Base-by-base conservation (phyloP, 2,329 filamentous ascomycete genomes). In the Anthostomella pinea region DNA sequence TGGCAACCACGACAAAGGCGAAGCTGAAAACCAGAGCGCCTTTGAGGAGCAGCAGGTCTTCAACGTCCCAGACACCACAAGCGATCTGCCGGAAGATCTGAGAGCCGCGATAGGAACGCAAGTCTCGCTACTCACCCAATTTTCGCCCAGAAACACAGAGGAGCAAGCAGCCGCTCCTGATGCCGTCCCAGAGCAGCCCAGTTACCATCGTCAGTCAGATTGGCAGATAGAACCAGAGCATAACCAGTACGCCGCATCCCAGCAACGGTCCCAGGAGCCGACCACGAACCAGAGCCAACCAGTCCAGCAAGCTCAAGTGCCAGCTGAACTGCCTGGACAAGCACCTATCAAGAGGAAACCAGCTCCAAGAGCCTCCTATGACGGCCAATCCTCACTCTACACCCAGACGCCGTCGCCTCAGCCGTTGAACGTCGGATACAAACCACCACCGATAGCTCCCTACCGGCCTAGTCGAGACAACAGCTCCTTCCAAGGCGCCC, bases 71-170 rank as follows among this genome's bases (percentile, higher is more conserved):
- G 34, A 46, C 10, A 30, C 42, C 7, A 28, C 48, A 10, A 29
- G 37, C 15, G 22, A 47, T n/a, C 38, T 54, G 13, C 47, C 52
- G 5, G 39, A 44, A 20, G 36, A 51, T 35, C 49, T 55, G 18
- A 46, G 46, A 22, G 41, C 49, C 9, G 53, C 52, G 10, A 16
- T 54, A 23, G 51, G 49, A 11, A 52, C 44, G 30, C 52, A 52
- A 16, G 34, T 49, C 10, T 34, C 39, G 8, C 28, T 53, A 10
- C 49, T 49, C 35, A 45, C 39, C 31, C 32, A 46, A 5, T 41
- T 49, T n/a, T 33, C 39, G 5, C 40, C n/a, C 28, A 22, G 39
- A 8, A 22, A 31, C 11, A 16, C 43, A 10, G 20, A 37, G 8
- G 33, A 39, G 28, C 20, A 32, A 14, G 30, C 16, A 10, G 8